phyloP scores from a whole-genome alignment of 768 basidiomycete species.

The Pleurotus platypus region DNA sequence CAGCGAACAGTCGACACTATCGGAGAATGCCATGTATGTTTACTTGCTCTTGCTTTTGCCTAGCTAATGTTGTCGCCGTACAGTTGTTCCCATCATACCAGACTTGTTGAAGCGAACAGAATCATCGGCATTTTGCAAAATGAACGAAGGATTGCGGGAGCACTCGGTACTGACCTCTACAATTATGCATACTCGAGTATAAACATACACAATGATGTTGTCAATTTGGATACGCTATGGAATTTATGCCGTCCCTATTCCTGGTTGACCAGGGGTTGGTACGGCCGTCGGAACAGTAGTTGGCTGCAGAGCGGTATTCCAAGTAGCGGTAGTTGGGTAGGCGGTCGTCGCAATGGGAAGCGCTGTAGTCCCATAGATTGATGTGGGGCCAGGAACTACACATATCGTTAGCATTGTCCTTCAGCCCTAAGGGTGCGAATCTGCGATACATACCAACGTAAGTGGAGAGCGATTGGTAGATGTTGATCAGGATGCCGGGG shows the following conservation, averaged over 20 bases:
- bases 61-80: too few relatives aligned
- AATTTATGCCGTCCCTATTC: constrained; percentile 5
- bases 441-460: constrained; percentile 31
- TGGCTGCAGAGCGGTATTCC: constrained; percentile 46
- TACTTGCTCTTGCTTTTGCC: too few relatives aligned
- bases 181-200: too few relatives aligned
- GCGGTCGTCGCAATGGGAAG: constrained; percentile 37
- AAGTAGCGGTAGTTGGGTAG: constrained; percentile 45
- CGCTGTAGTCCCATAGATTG: constrained; percentile 32
- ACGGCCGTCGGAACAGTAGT: constrained; percentile 38
- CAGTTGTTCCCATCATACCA: too few relatives aligned
- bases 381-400: constrained; percentile 43
- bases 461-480: constrained; percentile 36
- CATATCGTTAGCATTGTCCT: neutral
- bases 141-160: too few relatives aligned
- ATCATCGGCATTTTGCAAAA: too few relatives aligned
- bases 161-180: too few relatives aligned
- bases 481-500: constrained; percentile 44
- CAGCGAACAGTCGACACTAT: too few relatives aligned
- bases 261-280: constrained; percentile 16
- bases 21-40: too few relatives aligned
- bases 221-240: neutral
- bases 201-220: too few relatives aligned
- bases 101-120: too few relatives aligned
- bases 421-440: neutral